Conservation (phyloP, 163 green algal genomes). For the Volvox carteri region DNA sequence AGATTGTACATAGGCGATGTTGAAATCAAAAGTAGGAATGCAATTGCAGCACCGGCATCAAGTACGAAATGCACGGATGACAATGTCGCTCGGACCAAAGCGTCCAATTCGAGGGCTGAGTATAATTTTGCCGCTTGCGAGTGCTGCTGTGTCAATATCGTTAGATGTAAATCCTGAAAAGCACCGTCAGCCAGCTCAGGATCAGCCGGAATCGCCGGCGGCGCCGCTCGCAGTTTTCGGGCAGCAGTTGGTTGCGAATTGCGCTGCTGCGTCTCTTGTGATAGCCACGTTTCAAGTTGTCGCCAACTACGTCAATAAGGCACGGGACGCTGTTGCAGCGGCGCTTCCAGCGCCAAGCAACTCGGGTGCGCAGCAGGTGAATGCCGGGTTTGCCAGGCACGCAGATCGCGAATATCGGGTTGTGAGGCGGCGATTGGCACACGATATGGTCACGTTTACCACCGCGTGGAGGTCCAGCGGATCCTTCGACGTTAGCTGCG, state of each 20-base stretch:
- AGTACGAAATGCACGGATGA: not conserved
- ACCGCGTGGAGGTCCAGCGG: not conserved
- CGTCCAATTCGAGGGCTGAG: not conserved
- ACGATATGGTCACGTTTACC: no score
- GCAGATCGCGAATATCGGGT: no score
- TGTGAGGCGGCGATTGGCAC: no score
- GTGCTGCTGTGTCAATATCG: not conserved
- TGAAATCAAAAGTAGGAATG: not conserved
- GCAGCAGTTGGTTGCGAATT: constrained; percentile 20
- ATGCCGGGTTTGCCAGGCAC: no score
- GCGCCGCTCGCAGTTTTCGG: constrained; percentile 29
- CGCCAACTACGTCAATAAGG: constrained; percentile 24
- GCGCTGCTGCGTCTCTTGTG: constrained; percentile 19
- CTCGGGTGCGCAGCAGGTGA: constrained; percentile 23
- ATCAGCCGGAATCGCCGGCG: not conserved
- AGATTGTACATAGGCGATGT: not conserved
- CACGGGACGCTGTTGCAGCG: constrained; percentile 7
- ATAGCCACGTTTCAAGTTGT: constrained; percentile 22
- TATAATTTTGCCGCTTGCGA: not conserved
- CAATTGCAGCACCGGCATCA: constrained; percentile 6
- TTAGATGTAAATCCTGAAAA: not conserved
- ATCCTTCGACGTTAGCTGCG: not conserved
- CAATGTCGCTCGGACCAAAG: not conserved
- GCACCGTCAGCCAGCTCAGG: not conserved
- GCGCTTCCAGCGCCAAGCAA: constrained; percentile 1